Conservation (phyloP, 2,329 filamentous ascomycete species). For the Ramularia collo-cygni region DNA sequence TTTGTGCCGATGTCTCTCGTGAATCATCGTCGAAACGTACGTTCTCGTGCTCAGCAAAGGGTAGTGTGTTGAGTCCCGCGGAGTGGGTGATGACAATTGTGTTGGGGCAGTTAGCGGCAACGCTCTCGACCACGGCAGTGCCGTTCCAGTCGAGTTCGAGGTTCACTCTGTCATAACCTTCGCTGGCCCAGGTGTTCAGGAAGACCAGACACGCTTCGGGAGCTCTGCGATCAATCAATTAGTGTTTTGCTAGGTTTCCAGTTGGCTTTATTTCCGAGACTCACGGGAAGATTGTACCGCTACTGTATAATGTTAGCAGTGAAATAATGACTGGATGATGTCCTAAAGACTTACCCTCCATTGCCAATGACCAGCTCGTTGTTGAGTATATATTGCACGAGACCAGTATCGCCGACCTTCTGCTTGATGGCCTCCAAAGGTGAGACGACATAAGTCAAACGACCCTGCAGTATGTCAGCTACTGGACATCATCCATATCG, state of each 20-base stretch:
- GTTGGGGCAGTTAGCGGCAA: constrained; percentile 48
- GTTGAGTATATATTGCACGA: constrained; percentile 42
- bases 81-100: constrained; percentile 60
- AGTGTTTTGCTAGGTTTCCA: neutral
- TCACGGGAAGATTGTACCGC: constrained; percentile 30
- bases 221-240: constrained; percentile 29
- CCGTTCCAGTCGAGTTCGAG: constrained; percentile 40
- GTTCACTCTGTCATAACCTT: constrained; percentile 38
- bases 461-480: constrained; percentile 15
- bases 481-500: too few relatives aligned
- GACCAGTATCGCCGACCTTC: constrained; percentile 23
- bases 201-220: constrained; percentile 50
- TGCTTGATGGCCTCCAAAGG: constrained; percentile 38
- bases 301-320: too few relatives aligned
- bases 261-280: neutral
- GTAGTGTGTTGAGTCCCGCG: constrained; percentile 43
- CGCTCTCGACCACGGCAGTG: constrained; percentile 37
- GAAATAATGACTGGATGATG: too few relatives aligned
- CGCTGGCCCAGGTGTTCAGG: constrained; percentile 48
- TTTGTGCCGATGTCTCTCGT: constrained; percentile 33
- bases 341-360: constrained; percentile 24
- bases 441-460: constrained; percentile 33
- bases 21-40: constrained; percentile 34
- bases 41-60: constrained; percentile 37
- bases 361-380: constrained; percentile 31